Base-by-base conservation (phyloP, 768 basidiomycete genomes). In the Cubamyces lactineus region DNA sequence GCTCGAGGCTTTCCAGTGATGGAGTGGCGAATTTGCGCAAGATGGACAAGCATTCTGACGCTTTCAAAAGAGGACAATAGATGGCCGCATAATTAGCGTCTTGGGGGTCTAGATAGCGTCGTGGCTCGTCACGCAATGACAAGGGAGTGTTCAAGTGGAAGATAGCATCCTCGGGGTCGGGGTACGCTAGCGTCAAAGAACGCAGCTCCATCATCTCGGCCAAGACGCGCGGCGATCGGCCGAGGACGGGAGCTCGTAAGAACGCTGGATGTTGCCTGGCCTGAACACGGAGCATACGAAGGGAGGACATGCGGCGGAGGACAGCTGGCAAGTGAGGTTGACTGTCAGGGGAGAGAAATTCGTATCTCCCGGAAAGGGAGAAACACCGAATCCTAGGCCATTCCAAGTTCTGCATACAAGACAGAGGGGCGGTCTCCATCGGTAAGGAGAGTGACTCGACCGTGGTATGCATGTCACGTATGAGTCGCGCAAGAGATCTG, bases 101-200 rank as follows among this genome's bases (percentile, higher is more conserved):
- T 38, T 19, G 28, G 17, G 49, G 17, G 24, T 26, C 16, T 6
- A 53, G 17, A 34, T 48, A 57, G 49, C 30, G 28, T 19, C 57
- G 48, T 7, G 57, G 57, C 11, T 40, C 30, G 23, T 58, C 57
- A 12, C 57, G 48, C 16, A 58, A 46, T 9, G 57, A 58, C 12
- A 51, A 38, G 6, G 40, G 21, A 30, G 23, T 13, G 39, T 38
- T 19, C 23, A 28, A 17, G 5, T 38, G 4, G 47, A 57, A 57
- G 19, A 57, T 48, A 13, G 19, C 45, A 21, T 57, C 56, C 11
- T 40, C 47, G 19, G 46, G 56, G 12, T 57, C 21, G 16, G 56
- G 46, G 23, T 49, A 41, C 23, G 56, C 47, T 3, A 57, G 8
- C 13, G 47, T 50, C 19, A 49, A 23, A 13, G 56, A 57, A 17